These are phyloP conservation scores for Phytophthora nicotianae DNA, from an alignment of 352 stramenopile genomes.

Conservation along the genomic window DNA sequence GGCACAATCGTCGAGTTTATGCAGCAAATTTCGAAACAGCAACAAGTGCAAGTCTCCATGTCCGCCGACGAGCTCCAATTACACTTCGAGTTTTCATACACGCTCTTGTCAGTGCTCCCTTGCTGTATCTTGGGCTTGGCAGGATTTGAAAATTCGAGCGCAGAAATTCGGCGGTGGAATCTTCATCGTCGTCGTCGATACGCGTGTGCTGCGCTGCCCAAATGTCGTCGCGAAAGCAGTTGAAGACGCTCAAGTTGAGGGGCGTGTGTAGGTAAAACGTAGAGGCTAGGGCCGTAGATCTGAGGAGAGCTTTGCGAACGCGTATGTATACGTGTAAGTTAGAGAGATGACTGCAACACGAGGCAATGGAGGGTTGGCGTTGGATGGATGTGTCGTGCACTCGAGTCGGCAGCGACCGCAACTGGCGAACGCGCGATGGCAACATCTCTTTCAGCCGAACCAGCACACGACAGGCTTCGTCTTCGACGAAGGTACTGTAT, in stretches of 20 bases:
- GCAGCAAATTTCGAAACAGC: conserved; percentile 25
- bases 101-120: conserved; percentile 6
- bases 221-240: neutral
- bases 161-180: conserved; percentile 14
- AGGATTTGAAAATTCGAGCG: conserved; percentile 18
- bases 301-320: neutral
- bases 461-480: conserved; percentile 34
- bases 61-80: neutral
- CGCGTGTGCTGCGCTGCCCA: neutral
- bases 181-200: conserved; percentile 7
- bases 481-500: conserved; percentile 15
- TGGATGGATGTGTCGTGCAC: conserved; percentile 30
- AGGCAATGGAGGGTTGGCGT: too few relatives aligned
- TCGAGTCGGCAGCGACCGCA: conserved; percentile 10
- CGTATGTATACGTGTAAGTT: too few relatives aligned
- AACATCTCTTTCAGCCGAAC: conserved; percentile 23
- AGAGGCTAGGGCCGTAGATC: neutral
- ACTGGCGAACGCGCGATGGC: neutral
- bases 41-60: conserved; percentile 14
- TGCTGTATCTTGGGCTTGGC: conserved; percentile 25
- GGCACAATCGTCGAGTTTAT: conserved; percentile 24
- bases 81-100: conserved; percentile 20
- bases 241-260: neutral
- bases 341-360: too few relatives aligned
- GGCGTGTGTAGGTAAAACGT: neutral